These are phyloP conservation scores for Saccharomyces pastorianus DNA, from an alignment of 1,139 yeast genomes.

Conservation along the genomic window DNA sequence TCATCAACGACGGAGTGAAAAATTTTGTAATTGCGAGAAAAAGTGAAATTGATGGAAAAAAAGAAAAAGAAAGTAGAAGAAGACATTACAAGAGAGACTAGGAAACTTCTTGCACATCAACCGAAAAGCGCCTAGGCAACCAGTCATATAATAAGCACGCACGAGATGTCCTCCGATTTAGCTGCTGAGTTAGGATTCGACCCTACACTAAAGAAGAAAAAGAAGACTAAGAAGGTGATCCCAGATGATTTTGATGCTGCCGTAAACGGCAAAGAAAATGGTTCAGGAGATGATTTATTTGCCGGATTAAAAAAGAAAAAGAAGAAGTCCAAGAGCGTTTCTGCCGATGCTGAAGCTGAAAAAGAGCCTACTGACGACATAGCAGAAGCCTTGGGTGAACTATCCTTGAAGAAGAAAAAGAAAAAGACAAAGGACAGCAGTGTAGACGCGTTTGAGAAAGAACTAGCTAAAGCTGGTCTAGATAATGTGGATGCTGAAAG, in stretches of 20 bases:
- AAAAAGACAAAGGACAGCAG: slow-evolving; percentile 51
- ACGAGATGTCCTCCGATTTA: slow-evolving; percentile 29
- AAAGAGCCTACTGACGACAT: slow-evolving; percentile 45
- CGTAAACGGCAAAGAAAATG: slow-evolving; percentile 14
- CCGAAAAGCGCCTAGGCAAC: neutral
- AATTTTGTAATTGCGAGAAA: slow-evolving; percentile 32
- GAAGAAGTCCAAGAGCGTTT: slow-evolving; percentile 35
- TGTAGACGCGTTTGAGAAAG: slow-evolving; percentile 77
- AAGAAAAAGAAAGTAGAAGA: slow-evolving; percentile 18
- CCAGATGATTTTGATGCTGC: slow-evolving; percentile 31
- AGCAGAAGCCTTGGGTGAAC: slow-evolving; percentile 60
- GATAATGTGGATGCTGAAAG: slow-evolving; percentile 39
- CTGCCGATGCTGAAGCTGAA: slow-evolving; percentile 32
- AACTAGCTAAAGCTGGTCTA: slow-evolving; percentile 85
- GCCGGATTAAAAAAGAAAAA: slow-evolving; percentile 45
- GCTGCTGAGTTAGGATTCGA: slow-evolving; percentile 62
- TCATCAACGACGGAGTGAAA: slow-evolving; percentile 70
- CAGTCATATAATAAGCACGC: neutral
- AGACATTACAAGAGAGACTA: slow-evolving; percentile 9
- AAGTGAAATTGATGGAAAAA: slow-evolving; percentile 25
- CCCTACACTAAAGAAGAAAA: slow-evolving; percentile 76
- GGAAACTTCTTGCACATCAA: neutral
- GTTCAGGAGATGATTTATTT: slow-evolving; percentile 37
- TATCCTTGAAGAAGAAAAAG: slow-evolving; percentile 77
- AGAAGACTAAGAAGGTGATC: slow-evolving; percentile 47